Conservation (phyloP, 2,329 filamentous ascomycete genomes). For the Ophiostoma himal-ulmi region DNA sequence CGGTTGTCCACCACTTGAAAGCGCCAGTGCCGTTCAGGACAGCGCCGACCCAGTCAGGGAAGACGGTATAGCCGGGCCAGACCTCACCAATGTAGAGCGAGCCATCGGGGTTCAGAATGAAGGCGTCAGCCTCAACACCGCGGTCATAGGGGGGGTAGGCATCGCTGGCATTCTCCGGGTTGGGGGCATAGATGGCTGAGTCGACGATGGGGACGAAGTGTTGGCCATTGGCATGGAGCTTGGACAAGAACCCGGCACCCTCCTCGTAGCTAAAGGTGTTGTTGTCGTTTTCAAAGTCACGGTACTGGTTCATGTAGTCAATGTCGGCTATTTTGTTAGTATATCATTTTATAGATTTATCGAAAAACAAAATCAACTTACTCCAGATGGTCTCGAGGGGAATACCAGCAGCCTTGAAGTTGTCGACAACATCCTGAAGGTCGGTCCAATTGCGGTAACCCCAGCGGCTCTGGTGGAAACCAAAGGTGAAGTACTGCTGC, state of each 20-base stretch:
- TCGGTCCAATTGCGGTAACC: constrained; percentile 70
- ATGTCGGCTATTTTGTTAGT: constrained; percentile 46
- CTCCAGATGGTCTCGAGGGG: constrained; percentile 67
- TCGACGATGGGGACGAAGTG: constrained; percentile 74
- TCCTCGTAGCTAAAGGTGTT: constrained; percentile 51
- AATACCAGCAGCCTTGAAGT: constrained; percentile 58
- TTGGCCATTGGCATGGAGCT: constrained; percentile 58
- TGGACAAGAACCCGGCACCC: constrained; percentile 55
- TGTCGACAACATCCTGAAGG: constrained; percentile 59
- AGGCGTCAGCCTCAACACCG: constrained; percentile 51
- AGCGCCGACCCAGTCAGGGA: constrained; percentile 60
- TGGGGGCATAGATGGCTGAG: constrained; percentile 61
- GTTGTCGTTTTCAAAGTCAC: constrained; percentile 58
- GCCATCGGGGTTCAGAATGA: constrained; percentile 54
- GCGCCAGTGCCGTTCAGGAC: constrained; percentile 55
- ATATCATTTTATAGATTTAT: no score
- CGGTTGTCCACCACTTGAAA: constrained; percentile 57
- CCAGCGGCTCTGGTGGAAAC: constrained; percentile 79
- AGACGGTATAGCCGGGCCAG: constrained; percentile 68
- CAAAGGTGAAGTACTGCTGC: constrained; percentile 77
- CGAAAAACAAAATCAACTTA: neutral
- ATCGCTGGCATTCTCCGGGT: constrained; percentile 64
- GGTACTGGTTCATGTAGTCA: constrained; percentile 60
- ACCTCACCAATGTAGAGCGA: constrained; percentile 56
- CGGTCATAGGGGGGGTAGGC: constrained; percentile 56